Evolutionary conservation across 345 rosid species (phyloP), one percentile per base, ranked within the genome.

Genomic region (Heritiera fomes): DNA sequence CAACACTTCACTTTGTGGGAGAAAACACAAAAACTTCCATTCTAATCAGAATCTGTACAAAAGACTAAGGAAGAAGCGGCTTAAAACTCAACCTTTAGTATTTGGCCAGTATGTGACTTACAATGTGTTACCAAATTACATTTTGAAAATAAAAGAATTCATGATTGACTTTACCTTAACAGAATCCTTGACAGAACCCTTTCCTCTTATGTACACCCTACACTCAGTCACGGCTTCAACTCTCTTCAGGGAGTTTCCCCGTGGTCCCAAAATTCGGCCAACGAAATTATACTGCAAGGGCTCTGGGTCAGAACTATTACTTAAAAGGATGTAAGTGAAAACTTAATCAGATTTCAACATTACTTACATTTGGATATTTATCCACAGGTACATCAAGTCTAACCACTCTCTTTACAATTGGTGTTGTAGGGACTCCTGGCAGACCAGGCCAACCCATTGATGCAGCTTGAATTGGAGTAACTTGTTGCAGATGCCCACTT

Each of bases 301-400:
- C 64, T 68, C 67, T 23, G 67, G 50, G 75, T 86, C 79, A 83
- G 88, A 83, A 52, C 68, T 34, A 52, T 56, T 52, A 43, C 70
- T 85, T 72, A 75, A 70, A 79, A 78, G 41, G 12, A 23, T 55
- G 50, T 23, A 67, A 80, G 15, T 17, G 32, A 71, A 43, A 71
- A 75, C 23, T 58, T 23, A 64, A 61, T 23, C 41, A 59, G 58
- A 61, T 61, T 23, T 34, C 56, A 67, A 62, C 6, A 23, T 61
- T n/a, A 82, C 97, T 86, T 84, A 95, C 99, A 78, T 81, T 93
- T 73, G 99, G 99, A 82, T 87, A 91, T 79, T 92, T 90, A 79
- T 95, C 96, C 77, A 91, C 96, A 6, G 99, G 99, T 73, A 95
- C 94, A 84, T 95, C 98, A 79, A 95, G 98, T 78, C 97, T 89